Base-by-base conservation (phyloP, 148 eudicot species). In the Vaccinium darrowii region DNA sequence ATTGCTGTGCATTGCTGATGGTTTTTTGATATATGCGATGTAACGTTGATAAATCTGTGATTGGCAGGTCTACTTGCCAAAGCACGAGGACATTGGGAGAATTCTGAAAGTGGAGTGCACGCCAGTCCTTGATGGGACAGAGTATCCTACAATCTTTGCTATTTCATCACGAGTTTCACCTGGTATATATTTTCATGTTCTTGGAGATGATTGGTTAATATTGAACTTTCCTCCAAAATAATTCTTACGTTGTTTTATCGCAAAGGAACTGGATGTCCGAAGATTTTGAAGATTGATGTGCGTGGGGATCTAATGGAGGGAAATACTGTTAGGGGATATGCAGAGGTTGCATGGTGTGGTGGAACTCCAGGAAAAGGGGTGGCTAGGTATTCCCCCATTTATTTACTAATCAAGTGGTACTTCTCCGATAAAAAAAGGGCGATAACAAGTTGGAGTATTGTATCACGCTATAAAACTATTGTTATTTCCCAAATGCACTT, bases 321-420 rank as follows among this genome's bases (percentile, higher is more conserved):
- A 88, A 97, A 89, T 84, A 86, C 85, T 39, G 87, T 94, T 71
- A 94, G 87, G 91, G 99, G 99, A 30, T 86, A 88, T 82, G 90
- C 94, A 57, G 96, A 94, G 88, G 91, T 97, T 89, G 98, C 99
- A 74, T 97, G 99, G 99, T 97, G 99, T 82, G 99, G 99, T 73
- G 99, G 98, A 79, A 92, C 96, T 87, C 99, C 99, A 75, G 98
- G 92, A 78, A 94, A 91, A 89, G 93, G 99, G 85, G 93, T 97
- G 91, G 86, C 95, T 80, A 97, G 99, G 99, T 97, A 83, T 86
- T 81, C 76, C 82, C 43, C 49, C 33, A 67, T 67, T 67, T 19
- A 43, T 0, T 56, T 53, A 25, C 69, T 36, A 8, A 18, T 65
- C 52, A 63, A 78, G 73, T 19, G 79, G 47, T 18, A 72, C 60